Evolutionary conservation across 2,329 filamentous ascomycete genomes (phyloP), one percentile per base, ranked within the genome.

Genomic region (Akanthomyces muscarius): DNA sequence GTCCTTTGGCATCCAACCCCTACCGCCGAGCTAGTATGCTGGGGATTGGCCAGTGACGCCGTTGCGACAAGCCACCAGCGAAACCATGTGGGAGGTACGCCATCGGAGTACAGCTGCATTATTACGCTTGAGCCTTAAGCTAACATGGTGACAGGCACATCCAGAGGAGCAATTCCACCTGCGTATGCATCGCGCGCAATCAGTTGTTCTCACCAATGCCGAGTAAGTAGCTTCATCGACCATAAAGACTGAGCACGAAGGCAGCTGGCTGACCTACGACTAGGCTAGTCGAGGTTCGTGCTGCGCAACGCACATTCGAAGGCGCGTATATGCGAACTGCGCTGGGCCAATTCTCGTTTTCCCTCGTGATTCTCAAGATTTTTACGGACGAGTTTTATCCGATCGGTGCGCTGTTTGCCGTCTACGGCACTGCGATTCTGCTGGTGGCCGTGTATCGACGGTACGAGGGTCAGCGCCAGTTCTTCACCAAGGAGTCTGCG

Each of bases 281-380:
- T 6, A 86, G 84, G 76, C 88, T 99, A 50, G 91, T 97, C 67
- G 95, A 98, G 77, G 89, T 98, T 68, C 91, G 95, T 66, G 95
- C 95, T 14, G 91, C 94, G 13, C 95, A 99, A 74, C 87, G 95
- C 61, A 99, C 95, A 2, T 99, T 98, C 70, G 95, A 99, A 77
- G 95, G 95, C 25, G 95, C 95, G 25, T 99, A 98, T 77, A 89
- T 97, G 72, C 90, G 95, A 65, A 99, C 95, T 0, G 93, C 94
- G 3, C 86, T 99, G 23, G 91, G 91, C 3, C 93, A 98, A 72
- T 98, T 98, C 80, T 94, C 90, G 63, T 98, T 99, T 75, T 89
- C 94, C 23, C 87, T 99, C 56, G 88, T 99, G 66, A 91, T 99
- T 59, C 86, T 97, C 68, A 95, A 93, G 79, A 94, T 97, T 75